Evolutionary conservation across 768 basidiomycete genomes (phyloP).

Genomic region (Tulasnella sp.): DNA sequence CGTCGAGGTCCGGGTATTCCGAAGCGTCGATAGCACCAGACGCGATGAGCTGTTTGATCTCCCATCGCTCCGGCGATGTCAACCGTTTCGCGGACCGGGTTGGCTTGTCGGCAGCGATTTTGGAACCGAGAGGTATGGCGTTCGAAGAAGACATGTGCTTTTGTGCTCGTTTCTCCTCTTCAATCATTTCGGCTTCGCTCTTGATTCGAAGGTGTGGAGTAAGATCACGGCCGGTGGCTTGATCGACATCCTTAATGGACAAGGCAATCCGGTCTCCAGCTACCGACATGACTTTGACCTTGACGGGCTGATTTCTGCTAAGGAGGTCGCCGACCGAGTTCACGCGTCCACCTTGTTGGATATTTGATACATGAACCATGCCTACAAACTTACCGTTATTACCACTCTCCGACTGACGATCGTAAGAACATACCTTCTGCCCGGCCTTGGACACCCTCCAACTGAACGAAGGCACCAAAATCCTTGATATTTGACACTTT

Average conservation of each 20-base stretch:
- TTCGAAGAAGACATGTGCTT: slow-evolving; percentile 82
- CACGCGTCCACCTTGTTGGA: slow-evolving; percentile 81
- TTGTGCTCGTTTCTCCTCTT: slow-evolving; percentile 66
- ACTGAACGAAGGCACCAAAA: slow-evolving; percentile 90
- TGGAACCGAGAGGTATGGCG: slow-evolving; percentile 73
- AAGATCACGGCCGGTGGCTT: slow-evolving; percentile 83
- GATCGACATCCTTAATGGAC: slow-evolving; percentile 99
- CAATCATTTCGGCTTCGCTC: slow-evolving; percentile 85
- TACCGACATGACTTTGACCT: slow-evolving; percentile 95
- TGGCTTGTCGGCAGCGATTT: slow-evolving; percentile 50
- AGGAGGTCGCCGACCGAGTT: slow-evolving; percentile 87
- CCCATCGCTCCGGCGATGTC: slow-evolving; percentile 97
- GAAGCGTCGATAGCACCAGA: slow-evolving; percentile 90
- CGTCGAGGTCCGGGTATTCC: slow-evolving; percentile 92
- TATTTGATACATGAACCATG: slow-evolving; percentile 96
- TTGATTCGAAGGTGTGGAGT: slow-evolving; percentile 94
- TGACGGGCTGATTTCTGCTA: slow-evolving; percentile 80
- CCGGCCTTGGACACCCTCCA: slow-evolving; percentile 85
- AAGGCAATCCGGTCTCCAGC: slow-evolving; percentile 79
- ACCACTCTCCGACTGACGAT: slow-evolving; percentile 14
- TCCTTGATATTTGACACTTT: slow-evolving; percentile 85
- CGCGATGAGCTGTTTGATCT: slow-evolving; percentile 98
- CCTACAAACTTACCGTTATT: slow-evolving; percentile 54
- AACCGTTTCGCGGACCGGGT: slow-evolving; percentile 84
- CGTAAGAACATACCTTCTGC: slow-evolving; percentile 72